A percentile compares a stretch with the other conserved stretches of the same genome.
These are phyloP conservation scores for Porcisia deanei DNA, from an alignment of 208 protist genomes.

Conservation along the genomic window DNA sequence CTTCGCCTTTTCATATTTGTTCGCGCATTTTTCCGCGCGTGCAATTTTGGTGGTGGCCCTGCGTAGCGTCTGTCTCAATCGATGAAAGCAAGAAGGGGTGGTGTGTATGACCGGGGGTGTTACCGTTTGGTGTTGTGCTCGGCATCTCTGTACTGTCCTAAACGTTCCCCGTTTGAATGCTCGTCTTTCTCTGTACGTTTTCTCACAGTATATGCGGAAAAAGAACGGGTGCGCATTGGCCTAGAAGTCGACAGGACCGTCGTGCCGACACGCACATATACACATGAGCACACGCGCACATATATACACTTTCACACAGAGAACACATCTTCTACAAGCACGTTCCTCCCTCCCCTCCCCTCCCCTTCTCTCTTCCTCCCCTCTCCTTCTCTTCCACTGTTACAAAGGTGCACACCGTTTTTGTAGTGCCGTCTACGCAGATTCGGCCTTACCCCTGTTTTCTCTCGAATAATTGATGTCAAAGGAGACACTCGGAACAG, in stretches of 20 bases:
- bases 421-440: too few relatives aligned
- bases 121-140: not conserved
- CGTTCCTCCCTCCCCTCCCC: too few relatives aligned
- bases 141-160: not conserved
- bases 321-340: not conserved
- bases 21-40: too few relatives aligned
- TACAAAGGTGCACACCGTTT: not conserved
- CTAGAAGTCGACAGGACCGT: too few relatives aligned
- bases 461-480: too few relatives aligned
- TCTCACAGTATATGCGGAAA: not conserved
- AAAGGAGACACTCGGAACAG: too few relatives aligned
- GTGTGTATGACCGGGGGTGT: not conserved
- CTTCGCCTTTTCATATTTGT: too few relatives aligned
- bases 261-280: not conserved
- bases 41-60: too few relatives aligned
- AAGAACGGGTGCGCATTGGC: not conserved
- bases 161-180: not conserved
- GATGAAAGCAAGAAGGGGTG: not conserved
- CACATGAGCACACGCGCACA: not conserved
- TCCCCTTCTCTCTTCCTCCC: not conserved
- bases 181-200: not conserved
- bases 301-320: not conserved
- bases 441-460: too few relatives aligned
- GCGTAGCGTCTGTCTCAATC: too few relatives aligned
- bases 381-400: not conserved